Base-by-base conservation (phyloP, 148 eudicot genomes). In the Fagopyrum homotropicum region DNA sequence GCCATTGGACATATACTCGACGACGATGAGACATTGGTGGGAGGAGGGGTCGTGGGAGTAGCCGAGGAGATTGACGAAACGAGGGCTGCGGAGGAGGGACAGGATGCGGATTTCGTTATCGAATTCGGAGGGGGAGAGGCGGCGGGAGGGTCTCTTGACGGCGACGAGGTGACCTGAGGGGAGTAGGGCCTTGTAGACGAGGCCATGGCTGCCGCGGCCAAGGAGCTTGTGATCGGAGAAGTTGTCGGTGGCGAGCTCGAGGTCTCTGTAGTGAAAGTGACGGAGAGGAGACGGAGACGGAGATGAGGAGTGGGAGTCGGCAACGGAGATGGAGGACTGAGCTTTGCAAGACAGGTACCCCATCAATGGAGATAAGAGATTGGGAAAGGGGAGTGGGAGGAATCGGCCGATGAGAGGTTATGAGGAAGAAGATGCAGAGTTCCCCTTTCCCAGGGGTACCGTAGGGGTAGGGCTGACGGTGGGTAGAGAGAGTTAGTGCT, bases 141-240 rank as follows among this genome's bases (percentile, higher is more conserved):
- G 61, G 68, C 79, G 78, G 46, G 90, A 88, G 26, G 98, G 86
- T 47, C 86, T 91, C 76, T 94, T 94, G 50, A 94, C 91, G 10
- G 98, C 98, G 10, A 94, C 93, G 26, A 80, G 85, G 11, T 81
- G 86, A 68, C 98, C 98, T 48, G 83, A 78, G 51, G 81, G 82
- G 52, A 94, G 89, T 26, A 91, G 73, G 35, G 88, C 98, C 75
- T 91, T 90, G 82, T 94, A 94, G 75, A 94, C 98, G 2, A 91
- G 81, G 11, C 98, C 98, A 69, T 94, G 98, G 84, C 98, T 94
- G 72, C 97, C 98, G 73, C 89, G 77, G 11, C 97, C 98, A 2
- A 94, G 84, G 9, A 94, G 93, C 73, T 85, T 91, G 30, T 85
- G 85, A 15, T 83, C 83, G 6, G 97, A 90, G 81, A 94, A 94